Base-by-base conservation (phyloP, 2,329 filamentous ascomycete species). In the Penicillium aurantiogriseum region DNA sequence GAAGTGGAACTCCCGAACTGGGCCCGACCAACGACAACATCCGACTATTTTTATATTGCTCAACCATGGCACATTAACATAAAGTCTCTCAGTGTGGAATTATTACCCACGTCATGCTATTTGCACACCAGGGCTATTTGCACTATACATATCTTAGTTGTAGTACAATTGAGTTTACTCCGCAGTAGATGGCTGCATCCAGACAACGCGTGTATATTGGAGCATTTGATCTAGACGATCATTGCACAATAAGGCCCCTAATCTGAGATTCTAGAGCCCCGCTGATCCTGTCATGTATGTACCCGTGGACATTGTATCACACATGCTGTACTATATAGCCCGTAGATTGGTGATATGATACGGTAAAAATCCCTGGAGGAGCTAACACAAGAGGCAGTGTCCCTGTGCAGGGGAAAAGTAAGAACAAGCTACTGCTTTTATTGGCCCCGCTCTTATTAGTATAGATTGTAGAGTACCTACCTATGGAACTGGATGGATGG, bases 151-250 rank as follows among this genome's bases (percentile, higher is more conserved):
- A 13, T 29, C 5, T 13, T 5, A 8, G 33, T 17, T 25, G 17
- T n/a, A 11, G 5, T 45, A 31, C 5, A 15, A 25, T 17, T 31
- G 11, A 6, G 13, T 23, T 11, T 35, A 23, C 15, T 25, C 21
- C 1, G 3, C 43, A 46, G 19, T 45, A n/a, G n/a, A 36, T 23
- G 21, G 53, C 39, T 51, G 29, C 52, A 51, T 54, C 50, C 35
- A 45, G 39, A 50, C 42, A 47, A 63, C 42, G 51, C 53, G 51
- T 54, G 53, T 63, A 39, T 25, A 51, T 52, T n/a, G 40, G 39
- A 33, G 29, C 11, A 43, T 38, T 31, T 51, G 36, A 58, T 9
- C 6, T 25, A 25, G 11, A 25, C 3, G 2, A 35, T 48, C 2
- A 35, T 11, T n/a, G 4, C n/a, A 33, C 1, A 21, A n/a, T 17